Conservation (phyloP, 805 yeast genomes). For the Isabelozyma rhagii region DNA sequence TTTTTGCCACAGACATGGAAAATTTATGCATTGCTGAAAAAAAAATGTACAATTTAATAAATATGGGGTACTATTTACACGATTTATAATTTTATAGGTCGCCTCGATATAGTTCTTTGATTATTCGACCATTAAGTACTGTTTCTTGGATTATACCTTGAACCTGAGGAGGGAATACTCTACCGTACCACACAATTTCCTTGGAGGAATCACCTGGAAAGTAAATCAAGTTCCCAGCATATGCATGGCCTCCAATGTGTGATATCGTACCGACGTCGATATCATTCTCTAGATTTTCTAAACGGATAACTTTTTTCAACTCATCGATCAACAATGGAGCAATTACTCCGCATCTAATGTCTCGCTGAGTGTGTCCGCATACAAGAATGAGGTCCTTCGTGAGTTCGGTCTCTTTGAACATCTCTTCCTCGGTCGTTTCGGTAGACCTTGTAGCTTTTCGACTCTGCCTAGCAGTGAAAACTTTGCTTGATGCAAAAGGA, state of each 20-base stretch:
- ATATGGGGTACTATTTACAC: slow-evolving; percentile 1
- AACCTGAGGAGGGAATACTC: slow-evolving; percentile 64
- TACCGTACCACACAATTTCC: slow-evolving; percentile 69
- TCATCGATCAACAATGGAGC: slow-evolving; percentile 59
- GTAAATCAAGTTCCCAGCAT: slow-evolving; percentile 76
- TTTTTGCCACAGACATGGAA: background rate
- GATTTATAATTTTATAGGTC: background rate
- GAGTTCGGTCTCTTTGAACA: slow-evolving; percentile 9
- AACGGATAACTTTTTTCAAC: slow-evolving; percentile 39
- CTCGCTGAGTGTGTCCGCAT: slow-evolving; percentile 67
- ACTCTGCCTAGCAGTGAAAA: background rate
- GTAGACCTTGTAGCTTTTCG: background rate
- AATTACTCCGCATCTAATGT: slow-evolving; percentile 62
- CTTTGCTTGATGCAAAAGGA: slow-evolving; percentile 13
- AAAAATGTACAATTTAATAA: no score
- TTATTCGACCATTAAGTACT: slow-evolving; percentile 44
- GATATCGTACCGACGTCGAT: slow-evolving; percentile 55
- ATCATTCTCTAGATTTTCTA: slow-evolving; percentile 25
- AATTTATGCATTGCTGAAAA: background rate
- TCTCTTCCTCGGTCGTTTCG: background rate
- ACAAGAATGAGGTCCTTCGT: slow-evolving; percentile 41
- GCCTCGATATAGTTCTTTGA: slow-evolving; percentile 59
- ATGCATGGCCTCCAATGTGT: slow-evolving; percentile 84
- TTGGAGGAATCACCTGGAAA: slow-evolving; percentile 41
- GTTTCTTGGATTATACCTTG: slow-evolving; percentile 63